These are phyloP conservation scores for Umbelopsis sp. DNA, from an alignment of 192 early-diverging fungal species.

Conservation along the genomic window DNA sequence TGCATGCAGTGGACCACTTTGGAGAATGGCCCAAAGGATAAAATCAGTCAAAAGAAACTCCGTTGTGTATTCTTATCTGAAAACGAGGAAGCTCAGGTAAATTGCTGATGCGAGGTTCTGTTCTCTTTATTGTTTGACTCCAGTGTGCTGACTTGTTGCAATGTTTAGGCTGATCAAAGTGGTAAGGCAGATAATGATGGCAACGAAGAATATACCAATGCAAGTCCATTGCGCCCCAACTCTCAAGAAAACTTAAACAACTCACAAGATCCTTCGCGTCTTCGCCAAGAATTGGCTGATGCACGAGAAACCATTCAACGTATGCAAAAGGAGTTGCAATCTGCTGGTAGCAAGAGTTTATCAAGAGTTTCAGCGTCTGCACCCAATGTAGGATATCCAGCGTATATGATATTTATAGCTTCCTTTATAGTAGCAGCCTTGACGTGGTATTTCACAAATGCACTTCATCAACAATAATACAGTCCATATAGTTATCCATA, in stretches of 20 bases:
- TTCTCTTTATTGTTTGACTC: neutral
- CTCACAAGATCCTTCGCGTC: neutral
- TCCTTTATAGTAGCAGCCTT: neutral
- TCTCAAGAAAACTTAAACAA: neutral
- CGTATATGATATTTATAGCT: neutral
- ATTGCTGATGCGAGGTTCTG: neutral
- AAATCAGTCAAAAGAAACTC: constrained; percentile 72
- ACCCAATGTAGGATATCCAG: neutral
- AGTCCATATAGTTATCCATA: neutral
- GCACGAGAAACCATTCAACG: constrained; percentile 27
- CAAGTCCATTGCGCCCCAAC: neutral
- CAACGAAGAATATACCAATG: constrained; percentile 16
- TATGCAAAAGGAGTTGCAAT: constrained; percentile 23
- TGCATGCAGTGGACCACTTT: constrained; percentile 65
- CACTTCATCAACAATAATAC: neutral
- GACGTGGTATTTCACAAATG: constrained; percentile 12
- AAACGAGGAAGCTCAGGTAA: neutral
- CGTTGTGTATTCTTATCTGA: constrained; percentile 57
- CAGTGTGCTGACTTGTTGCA: neutral
- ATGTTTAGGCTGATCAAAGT: neutral
- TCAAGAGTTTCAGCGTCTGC: neutral
- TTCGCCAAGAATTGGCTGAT: constrained; percentile 20
- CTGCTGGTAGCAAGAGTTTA: too few species aligned
- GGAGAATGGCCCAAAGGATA: constrained; percentile 62
- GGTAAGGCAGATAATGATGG: neutral